A percentile compares a stretch with the other conserved stretches of the same genome.
These are phyloP conservation scores for Postia placenta DNA, from an alignment of 768 basidiomycete species.

Conservation along the genomic window DNA sequence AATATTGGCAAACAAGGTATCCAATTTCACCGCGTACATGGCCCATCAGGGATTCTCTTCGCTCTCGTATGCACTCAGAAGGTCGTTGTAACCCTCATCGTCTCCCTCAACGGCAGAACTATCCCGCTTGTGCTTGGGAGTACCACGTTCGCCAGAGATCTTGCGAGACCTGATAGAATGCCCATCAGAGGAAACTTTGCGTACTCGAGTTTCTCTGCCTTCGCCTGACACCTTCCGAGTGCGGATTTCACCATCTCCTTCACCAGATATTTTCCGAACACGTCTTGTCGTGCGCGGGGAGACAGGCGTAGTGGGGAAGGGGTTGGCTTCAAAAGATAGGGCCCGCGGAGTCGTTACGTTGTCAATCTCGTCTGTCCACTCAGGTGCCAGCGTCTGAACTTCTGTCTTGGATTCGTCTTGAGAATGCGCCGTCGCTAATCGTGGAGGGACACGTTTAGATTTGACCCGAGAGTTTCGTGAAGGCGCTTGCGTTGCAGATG, in stretches of 20 bases:
- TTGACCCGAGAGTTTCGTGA: constrained; percentile 41
- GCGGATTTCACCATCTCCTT: constrained; percentile 22
- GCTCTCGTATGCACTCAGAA: constrained; percentile 79
- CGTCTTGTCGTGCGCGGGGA: constrained; percentile 21
- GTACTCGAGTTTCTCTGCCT: constrained; percentile 31
- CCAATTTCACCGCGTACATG: constrained; percentile 10
- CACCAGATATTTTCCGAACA: constrained; percentile 17
- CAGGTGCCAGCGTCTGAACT: constrained; percentile 35
- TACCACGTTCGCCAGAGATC: constrained; percentile 28
- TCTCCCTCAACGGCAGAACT: constrained; percentile 75
- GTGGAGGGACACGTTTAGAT: constrained; percentile 42
- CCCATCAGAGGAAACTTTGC: constrained; percentile 25
- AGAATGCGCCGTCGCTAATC: constrained; percentile 44
- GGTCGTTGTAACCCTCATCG: constrained; percentile 68
- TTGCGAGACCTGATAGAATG: constrained; percentile 13
- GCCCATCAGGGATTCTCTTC: constrained; percentile 57
- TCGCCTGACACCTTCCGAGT: constrained; percentile 35
- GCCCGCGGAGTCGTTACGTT: constrained; percentile 51
- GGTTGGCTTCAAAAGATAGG: constrained; percentile 36
- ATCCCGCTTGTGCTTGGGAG: constrained; percentile 37
- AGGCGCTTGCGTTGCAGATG: constrained; percentile 33
- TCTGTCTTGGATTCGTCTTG: constrained; percentile 24
- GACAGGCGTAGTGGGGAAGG: constrained; percentile 21
- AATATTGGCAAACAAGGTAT: not conserved
- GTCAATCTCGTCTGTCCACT: constrained; percentile 44